Conservation (phyloP, 2,329 filamentous ascomycete genomes). For the Phialophora tarda region DNA sequence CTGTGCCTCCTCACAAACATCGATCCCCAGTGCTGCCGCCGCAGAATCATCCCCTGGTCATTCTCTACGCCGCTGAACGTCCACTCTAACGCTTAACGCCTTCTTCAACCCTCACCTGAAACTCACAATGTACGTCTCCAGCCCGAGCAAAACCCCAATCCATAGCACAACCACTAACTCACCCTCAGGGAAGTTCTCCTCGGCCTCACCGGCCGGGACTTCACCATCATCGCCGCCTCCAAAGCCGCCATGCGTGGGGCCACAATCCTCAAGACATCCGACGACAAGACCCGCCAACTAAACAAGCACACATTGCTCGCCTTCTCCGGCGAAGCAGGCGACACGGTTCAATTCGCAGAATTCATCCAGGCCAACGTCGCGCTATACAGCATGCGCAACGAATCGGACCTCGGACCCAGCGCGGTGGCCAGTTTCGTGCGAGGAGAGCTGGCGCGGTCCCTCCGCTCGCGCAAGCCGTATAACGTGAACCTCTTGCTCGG, state of each 20-base stretch:
- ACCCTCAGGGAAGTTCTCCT: slow-evolving; percentile 87
- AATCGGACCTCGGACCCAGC: slow-evolving; percentile 85
- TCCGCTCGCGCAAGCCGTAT: slow-evolving; percentile 92
- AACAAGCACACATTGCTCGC: slow-evolving; percentile 96
- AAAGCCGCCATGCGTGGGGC: slow-evolving; percentile 98
- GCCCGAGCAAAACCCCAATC: not conserved
- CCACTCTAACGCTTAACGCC: not conserved
- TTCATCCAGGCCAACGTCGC: slow-evolving; percentile 98
- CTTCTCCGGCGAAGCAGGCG: slow-evolving; percentile 93
- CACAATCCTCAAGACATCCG: slow-evolving; percentile 89
- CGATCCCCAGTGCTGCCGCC: not conserved
- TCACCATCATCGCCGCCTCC: slow-evolving; percentile 94
- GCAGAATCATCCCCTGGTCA: not conserved
- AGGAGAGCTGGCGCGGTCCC: slow-evolving; percentile 85
- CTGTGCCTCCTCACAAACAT: not conserved
- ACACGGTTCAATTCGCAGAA: slow-evolving; percentile 98
- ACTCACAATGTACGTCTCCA: slow-evolving; percentile 9
- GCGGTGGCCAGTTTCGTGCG: slow-evolving; percentile 93
- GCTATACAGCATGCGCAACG: slow-evolving; percentile 98
- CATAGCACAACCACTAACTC: slow-evolving; percentile 9
- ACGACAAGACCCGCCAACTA: slow-evolving; percentile 93
- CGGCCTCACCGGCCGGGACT: slow-evolving; percentile 98
- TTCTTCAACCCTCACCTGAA: not conserved
- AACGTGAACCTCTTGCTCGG: slow-evolving; percentile 95
- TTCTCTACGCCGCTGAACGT: not conserved